These are phyloP conservation scores for Aspergillus sp. DNA, from an alignment of 2,329 filamentous ascomycete species.

Conservation along the genomic window DNA sequence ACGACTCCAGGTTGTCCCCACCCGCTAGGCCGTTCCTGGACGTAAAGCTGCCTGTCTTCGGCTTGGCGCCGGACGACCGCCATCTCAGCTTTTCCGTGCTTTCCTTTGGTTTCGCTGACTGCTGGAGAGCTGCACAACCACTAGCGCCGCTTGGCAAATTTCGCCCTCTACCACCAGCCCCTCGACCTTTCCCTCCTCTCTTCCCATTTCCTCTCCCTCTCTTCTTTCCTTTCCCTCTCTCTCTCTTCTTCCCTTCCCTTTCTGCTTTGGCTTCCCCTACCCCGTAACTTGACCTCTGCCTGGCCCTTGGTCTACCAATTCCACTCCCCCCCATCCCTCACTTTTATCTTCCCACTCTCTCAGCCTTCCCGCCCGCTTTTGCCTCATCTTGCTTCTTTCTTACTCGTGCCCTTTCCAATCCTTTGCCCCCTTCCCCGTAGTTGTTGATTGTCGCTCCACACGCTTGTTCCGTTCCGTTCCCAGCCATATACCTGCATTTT, in stretches of 20 bases:
- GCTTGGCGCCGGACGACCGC: constrained; percentile 29
- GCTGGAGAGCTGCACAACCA: constrained; percentile 37
- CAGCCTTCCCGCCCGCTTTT: constrained; percentile 14
- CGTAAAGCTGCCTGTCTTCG: constrained; percentile 24
- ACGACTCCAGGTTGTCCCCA: constrained; percentile 29
- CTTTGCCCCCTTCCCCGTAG: constrained; percentile 15
- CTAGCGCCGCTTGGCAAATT: constrained; percentile 37
- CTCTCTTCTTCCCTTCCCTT: constrained; percentile 1
- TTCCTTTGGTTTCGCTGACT: constrained; percentile 27
- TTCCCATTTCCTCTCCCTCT: constrained; percentile 18
- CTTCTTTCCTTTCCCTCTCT: constrained; percentile 15
- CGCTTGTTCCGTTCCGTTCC: constrained; percentile 7
- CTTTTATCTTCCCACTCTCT: constrained; percentile 12
- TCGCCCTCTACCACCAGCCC: constrained; percentile 35
- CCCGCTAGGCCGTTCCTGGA: constrained; percentile 32
- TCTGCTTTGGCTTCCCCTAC: constrained; percentile 7
- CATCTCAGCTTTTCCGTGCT: constrained; percentile 28
- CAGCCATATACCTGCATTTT: neutral
- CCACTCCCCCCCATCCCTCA: constrained; percentile 7
- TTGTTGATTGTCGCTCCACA: constrained; percentile 6
- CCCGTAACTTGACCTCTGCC: constrained; percentile 6
- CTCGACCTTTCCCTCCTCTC: constrained; percentile 28
- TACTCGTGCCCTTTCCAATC: constrained; percentile 11
- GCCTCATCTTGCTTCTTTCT: constrained; percentile 14
- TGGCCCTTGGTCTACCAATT: constrained; percentile 10